Base-by-base conservation (phyloP, 305 asterid genomes). In the Striga hermonthica region DNA sequence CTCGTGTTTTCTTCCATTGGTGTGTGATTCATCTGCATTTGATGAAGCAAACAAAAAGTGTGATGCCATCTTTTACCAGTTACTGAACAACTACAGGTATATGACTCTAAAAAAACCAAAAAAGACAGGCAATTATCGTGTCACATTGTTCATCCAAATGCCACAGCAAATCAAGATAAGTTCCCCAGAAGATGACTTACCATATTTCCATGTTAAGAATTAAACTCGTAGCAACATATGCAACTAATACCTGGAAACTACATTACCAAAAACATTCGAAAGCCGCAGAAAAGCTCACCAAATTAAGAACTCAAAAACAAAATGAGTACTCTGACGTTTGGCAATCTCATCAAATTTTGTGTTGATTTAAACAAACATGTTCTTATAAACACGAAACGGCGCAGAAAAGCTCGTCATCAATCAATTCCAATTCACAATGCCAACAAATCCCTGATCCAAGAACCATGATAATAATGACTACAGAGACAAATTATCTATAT, bases 21-120 rank as follows among this genome's bases (percentile, higher is more conserved):
- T 53, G 61, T 53, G 66, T 48, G 70, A 48, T 54, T 81, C 84
- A 75, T 82, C 95, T 86, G 86, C 75, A 70, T 45, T 70, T 49
- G 67, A 58, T 60, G 48, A 3, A 28, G 55, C 22, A 54, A 44
- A 61, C 22, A 37, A 52, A 54, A 35, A 57, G 5, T 35, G 4
- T 10, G 9, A 36, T 36, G 22, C 6, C 4, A 5, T 36, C 4
- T 9, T 0, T 34, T 55, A 7, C 34, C 15, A 50, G 6, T 3
- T 12, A 48, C 5, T n/a, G 15, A 48, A n/a, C 28, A 49, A 49
- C 13, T 49, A 9, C 56, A 49, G 7, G 6, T 43, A 8, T 1
- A 9, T 44, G 12, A 8, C n/a, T 44, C 3, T 44, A 44, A 44
- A 7, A 43, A 47, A 47, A 3, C 12, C 52, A 10, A 45, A n/a